Evolutionary conservation across 139 green algal species (phyloP).

Genomic region (Asterochloris sp.): DNA sequence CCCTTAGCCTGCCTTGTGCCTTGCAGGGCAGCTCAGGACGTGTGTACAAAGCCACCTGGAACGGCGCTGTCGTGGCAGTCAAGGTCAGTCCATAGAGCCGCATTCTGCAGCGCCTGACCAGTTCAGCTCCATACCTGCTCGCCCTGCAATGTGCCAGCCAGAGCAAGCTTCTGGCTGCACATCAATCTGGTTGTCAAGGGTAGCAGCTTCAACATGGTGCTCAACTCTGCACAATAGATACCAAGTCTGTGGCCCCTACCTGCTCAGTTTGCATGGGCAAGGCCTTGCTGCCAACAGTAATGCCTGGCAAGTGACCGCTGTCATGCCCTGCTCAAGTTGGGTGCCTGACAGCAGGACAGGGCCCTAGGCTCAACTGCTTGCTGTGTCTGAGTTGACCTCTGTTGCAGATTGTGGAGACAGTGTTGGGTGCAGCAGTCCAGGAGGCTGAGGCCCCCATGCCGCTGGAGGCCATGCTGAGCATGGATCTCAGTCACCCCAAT

Average conservation of each 20-base stretch:
- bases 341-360: background rate
- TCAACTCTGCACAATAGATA: background rate
- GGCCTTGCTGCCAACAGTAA: too few relatives aligned
- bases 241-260: background rate
- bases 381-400: background rate
- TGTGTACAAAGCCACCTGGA: conserved; percentile 58
- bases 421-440: background rate
- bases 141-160: background rate
- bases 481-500: conserved; percentile 23
- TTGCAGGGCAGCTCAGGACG: conserved; percentile 32
- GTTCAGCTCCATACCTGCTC: background rate
- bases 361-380: background rate
- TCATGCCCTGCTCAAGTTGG: background rate
- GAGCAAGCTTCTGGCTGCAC: background rate
- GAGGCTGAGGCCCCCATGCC: background rate
- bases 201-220: background rate
- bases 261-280: background rate
- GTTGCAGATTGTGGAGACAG: conserved; percentile 1
- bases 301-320: background rate
- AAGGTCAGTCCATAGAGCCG: conserved; percentile 41
- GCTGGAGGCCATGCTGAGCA: conserved; percentile 16
- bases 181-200: background rate
- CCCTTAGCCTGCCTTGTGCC: too few relatives aligned
- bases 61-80: conserved; percentile 63
- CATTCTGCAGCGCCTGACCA: too few relatives aligned